Conservation (phyloP, 148 eudicot genomes). For the Cornus suecica region DNA sequence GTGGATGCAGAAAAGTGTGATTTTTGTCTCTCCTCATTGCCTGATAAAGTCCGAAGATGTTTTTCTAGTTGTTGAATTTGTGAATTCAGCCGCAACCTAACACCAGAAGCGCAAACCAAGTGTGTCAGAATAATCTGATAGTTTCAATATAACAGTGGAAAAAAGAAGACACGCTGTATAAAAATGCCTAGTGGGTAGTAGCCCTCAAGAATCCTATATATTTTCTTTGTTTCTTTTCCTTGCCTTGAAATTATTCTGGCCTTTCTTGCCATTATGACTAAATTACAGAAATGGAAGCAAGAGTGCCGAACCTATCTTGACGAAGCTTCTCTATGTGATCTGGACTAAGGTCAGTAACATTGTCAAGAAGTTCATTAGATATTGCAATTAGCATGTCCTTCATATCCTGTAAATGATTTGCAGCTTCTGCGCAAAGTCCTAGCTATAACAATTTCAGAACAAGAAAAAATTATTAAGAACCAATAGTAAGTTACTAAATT, state of each 20-base stretch:
- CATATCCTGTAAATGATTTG: constrained; percentile 78
- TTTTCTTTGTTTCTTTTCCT: not conserved
- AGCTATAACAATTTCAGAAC: constrained; percentile 53
- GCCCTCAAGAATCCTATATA: constrained; percentile 2
- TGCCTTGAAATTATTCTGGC: not conserved
- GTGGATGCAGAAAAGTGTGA: constrained; percentile 80
- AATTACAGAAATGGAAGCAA: constrained; percentile 5
- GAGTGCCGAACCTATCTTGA: constrained; percentile 58
- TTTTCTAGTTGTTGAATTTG: constrained; percentile 77
- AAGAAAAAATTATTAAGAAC: constrained; percentile 19
- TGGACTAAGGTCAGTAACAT: constrained; percentile 47
- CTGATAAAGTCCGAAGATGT: constrained; percentile 39
- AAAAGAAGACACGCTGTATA: not conserved
- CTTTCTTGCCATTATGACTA: not conserved
- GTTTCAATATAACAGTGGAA: not conserved
- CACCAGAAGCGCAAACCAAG: constrained; percentile 19
- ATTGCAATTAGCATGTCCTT: constrained; percentile 76
- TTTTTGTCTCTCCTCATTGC: constrained; percentile 50
- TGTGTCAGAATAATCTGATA: constrained; percentile 15
- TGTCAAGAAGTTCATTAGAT: constrained; percentile 91
- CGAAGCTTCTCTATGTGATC: constrained; percentile 77
- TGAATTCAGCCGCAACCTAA: constrained; percentile 75
- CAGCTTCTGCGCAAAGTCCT: constrained; percentile 74
- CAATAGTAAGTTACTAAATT: constrained; percentile 9
- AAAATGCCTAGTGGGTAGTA: not conserved